Percentiles rank a stretch among this genome's conserved stretches.
phyloP scores from a whole-genome alignment of 495 filamentous ascomycete species.

The Penicillium mononematosum region DNA sequence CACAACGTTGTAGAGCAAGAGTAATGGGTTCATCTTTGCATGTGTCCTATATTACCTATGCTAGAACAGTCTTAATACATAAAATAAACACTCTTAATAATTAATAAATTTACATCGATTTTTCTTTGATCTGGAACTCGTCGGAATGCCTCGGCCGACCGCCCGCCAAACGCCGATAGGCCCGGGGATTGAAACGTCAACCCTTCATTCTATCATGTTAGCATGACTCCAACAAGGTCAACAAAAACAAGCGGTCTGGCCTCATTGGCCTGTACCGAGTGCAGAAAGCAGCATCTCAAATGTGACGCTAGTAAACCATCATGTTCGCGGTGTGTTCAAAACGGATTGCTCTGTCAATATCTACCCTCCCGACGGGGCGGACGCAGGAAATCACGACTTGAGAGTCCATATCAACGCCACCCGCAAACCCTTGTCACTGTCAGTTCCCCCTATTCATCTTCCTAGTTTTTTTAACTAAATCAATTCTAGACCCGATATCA shows the following conservation, averaged over 20 bases:
- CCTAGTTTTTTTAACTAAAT: neutral
- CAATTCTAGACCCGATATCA: conserved; percentile 2
- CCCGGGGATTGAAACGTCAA: conserved; percentile 7
- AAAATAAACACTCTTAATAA: neutral
- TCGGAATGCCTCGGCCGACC: neutral
- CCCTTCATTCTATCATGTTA: conserved; percentile 1
- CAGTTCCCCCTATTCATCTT: conserved; percentile 4
- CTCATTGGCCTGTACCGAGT: conserved; percentile 44
- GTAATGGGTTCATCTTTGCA: neutral
- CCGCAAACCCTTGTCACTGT: conserved; percentile 17
- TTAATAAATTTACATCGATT: neutral
- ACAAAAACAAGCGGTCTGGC: conserved; percentile 27
- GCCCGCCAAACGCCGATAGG: conserved; percentile 5
- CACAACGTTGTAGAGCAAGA: too few relatives aligned
- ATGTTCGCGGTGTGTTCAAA: conserved; percentile 38
- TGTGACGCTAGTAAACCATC: conserved; percentile 39
- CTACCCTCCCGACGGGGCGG: conserved; percentile 42
- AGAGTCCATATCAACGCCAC: conserved; percentile 17
- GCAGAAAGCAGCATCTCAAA: conserved; percentile 46
- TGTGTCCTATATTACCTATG: neutral
- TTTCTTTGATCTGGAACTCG: neutral
- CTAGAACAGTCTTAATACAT: neutral
- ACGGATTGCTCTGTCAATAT: conserved; percentile 33
- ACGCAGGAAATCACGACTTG: conserved; percentile 31
- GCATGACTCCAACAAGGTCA: conserved; percentile 18